Evolutionary conservation across 768 basidiomycete genomes (phyloP).

Genomic region (Amanita jacksonii): DNA sequence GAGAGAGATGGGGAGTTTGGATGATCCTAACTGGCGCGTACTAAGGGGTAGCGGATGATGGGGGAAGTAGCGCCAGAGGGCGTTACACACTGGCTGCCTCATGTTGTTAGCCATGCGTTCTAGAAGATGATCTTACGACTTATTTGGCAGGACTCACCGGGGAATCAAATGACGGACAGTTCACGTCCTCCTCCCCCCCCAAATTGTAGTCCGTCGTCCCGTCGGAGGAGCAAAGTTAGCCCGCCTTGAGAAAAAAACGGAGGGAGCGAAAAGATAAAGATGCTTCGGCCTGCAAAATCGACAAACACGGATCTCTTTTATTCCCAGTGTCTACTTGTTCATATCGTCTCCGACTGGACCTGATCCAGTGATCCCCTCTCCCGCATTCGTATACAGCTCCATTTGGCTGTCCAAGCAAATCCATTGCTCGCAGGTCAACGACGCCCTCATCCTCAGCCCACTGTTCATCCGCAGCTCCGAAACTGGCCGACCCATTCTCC

Average conservation of each 20-base stretch:
- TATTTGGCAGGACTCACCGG: neutral
- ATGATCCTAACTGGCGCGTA: no score
- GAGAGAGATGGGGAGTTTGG: no score
- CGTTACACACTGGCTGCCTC: slow-evolving; percentile 6
- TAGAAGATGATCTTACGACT: neutral
- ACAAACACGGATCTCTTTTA: neutral
- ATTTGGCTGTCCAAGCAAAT: neutral
- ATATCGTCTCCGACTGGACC: neutral
- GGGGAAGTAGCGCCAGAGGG: neutral
- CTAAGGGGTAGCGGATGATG: neutral
- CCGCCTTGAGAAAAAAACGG: no score
- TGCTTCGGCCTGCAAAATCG: neutral
- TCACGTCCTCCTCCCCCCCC: neutral
- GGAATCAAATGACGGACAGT: neutral
- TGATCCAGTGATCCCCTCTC: neutral
- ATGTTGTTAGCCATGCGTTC: slow-evolving; percentile 7
- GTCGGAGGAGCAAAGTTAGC: no score
- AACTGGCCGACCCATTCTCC: no score
- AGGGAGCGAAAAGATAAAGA: neutral
- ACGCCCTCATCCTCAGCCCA: no score
- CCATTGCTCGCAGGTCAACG: no score
- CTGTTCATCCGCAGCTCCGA: no score
- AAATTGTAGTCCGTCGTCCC: no score
- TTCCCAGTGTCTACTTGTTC: neutral
- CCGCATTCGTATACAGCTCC: neutral